These are phyloP conservation scores for Skeletonema menzelii DNA, from an alignment of 108 stramenopile genomes.

Conservation along the genomic window DNA sequence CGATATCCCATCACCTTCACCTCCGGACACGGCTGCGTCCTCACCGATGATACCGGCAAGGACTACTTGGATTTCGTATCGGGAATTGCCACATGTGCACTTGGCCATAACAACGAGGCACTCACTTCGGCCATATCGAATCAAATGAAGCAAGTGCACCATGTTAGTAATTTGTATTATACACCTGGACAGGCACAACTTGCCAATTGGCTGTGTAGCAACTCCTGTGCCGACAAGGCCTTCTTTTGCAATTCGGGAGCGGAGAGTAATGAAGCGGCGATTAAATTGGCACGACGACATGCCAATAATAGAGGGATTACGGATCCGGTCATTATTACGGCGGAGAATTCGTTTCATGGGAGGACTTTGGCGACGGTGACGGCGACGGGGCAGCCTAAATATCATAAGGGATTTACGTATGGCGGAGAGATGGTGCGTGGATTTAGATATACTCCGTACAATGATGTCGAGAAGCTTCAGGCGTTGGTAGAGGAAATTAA, in stretches of 20 bases:
- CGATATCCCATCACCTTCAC: slow-evolving; percentile 85
- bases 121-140: slow-evolving; percentile 76
- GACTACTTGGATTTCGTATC: slow-evolving; percentile 94
- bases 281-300: slow-evolving; percentile 93
- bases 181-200: slow-evolving; percentile 89
- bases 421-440: slow-evolving; percentile 88
- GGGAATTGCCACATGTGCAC: slow-evolving; percentile 95
- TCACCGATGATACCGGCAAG: slow-evolving; percentile 83
- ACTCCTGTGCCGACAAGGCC: slow-evolving; percentile 89
- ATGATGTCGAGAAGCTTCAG: slow-evolving; percentile 82
- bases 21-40: slow-evolving; percentile 76
- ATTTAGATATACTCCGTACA: slow-evolving; percentile 90
- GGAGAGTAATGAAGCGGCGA: slow-evolving; percentile 97
- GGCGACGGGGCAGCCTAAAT: slow-evolving; percentile 97
- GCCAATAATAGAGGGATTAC: slow-evolving; percentile 77
- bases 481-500: slow-evolving; percentile 69
- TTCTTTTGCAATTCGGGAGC: slow-evolving; percentile 99
- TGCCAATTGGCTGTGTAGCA: slow-evolving; percentile 91
- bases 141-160: slow-evolving; percentile 90
- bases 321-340: slow-evolving; percentile 93
- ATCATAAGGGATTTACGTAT: slow-evolving; percentile 91
- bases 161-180: slow-evolving; percentile 94
- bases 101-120: slow-evolving; percentile 90
- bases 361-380: slow-evolving; percentile 93
- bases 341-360: slow-evolving; percentile 93